Evolutionary conservation across 257 asterid species (phyloP), one percentile per base, ranked within the genome.

Genomic region (Fraxinus anomala): DNA sequence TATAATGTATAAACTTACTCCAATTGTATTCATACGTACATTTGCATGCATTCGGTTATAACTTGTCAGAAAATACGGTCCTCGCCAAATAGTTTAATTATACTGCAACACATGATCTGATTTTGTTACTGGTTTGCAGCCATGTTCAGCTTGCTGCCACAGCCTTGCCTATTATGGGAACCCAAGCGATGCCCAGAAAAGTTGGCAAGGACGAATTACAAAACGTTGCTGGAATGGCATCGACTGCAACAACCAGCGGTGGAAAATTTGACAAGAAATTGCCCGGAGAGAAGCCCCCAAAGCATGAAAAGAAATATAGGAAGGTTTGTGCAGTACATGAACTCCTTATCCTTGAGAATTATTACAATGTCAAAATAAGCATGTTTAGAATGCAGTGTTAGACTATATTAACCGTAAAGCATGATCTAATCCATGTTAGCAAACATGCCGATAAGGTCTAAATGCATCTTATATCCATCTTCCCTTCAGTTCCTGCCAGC

Each of bases 181-280:
- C 88, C 33, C 89, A 90, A 77, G 66, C 91, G 73, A 87, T 83
- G 78, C 90, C 92, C 34, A 89, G 82, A 74, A 93, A 91, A 83
- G 84, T 88, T 28, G 83, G 94, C 91, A 96, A 92, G 85, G 94
- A 88, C 28, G 99, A 91, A 79, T 80, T 96, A 12, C 97, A 91
- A 74, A 86, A 91, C 73, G 97, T 93, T n/a, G 98, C 97, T 56
- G 98, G 98, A 77, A 80, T 93, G 93, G 98, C 97, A 73, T 91
- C 96, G 49, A 82, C 91, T 69, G 86, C 99, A 39, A 96, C 99
- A 37, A 98, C 99, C n/a, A 96, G 99, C 34, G 97, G 97, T 72
- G 98, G 99, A 66, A 96, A 96, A 77, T 96, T 93, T 76, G 98
- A 96, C 88, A 96, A 96, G 89, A 96, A 96, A 81, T 83, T 96